These are phyloP conservation scores for Colletotrichum plurivorum DNA, from an alignment of 2,329 filamentous ascomycete genomes.

Conservation along the genomic window DNA sequence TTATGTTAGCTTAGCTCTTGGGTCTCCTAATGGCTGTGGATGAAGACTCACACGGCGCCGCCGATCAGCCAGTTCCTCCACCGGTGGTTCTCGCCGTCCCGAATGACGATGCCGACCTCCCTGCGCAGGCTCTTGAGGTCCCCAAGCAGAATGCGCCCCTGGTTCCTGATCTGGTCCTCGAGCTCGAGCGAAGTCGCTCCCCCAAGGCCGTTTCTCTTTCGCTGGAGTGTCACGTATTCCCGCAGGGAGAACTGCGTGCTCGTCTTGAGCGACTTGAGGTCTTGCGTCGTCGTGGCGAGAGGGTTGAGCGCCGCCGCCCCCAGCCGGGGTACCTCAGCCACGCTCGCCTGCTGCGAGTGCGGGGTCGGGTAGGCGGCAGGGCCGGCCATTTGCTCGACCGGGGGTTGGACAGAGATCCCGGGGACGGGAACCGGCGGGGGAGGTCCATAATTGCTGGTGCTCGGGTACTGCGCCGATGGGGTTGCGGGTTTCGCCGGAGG, in stretches of 20 bases:
- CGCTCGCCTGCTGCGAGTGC: conserved; percentile 20
- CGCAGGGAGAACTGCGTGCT: conserved; percentile 54
- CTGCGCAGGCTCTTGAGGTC: conserved; percentile 61
- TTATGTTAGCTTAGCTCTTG: not conserved
- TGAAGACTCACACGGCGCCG: conserved; percentile 66
- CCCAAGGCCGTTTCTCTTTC: conserved; percentile 47
- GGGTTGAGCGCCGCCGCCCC: conserved; percentile 30
- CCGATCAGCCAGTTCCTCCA: conserved; percentile 69
- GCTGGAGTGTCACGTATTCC: conserved; percentile 53
- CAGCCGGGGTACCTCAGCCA: conserved; percentile 25
- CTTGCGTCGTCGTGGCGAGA: conserved; percentile 42
- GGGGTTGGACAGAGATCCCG: conserved; percentile 16
- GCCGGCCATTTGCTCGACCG: conserved; percentile 31
- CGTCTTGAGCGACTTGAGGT: conserved; percentile 51
- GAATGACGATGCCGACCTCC: conserved; percentile 59
- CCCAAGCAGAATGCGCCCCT: conserved; percentile 58
- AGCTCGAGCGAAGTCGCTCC: conserved; percentile 52
- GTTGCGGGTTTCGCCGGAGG: conserved; percentile 8
- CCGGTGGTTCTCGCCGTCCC: conserved; percentile 61
- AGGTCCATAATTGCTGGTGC: conserved; percentile 18
- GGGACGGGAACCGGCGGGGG: conserved; percentile 13
- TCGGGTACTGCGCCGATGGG: conserved; percentile 12
- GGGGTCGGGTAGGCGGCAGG: conserved; percentile 30
- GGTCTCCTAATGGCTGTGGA: too few species aligned
- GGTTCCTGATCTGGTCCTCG: conserved; percentile 58